phyloP scores from a whole-genome alignment of 2,329 filamentous ascomycete genomes.

The Endothia cerciana region DNA sequence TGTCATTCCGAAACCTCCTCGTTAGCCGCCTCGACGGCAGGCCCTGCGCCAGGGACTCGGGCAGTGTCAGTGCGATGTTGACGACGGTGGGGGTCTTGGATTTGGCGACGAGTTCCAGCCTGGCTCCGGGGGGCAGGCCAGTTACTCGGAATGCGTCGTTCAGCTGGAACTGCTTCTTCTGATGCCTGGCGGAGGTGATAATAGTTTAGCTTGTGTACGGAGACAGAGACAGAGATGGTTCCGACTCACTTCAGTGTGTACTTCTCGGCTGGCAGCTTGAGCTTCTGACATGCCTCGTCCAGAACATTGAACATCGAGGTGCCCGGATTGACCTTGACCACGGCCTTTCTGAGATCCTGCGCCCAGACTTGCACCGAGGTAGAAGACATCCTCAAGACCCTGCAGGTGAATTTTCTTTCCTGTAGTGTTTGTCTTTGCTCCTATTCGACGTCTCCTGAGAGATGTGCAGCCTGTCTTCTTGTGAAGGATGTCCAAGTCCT shows the following conservation, averaged over 20 bases:
- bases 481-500: background rate
- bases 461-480: background rate
- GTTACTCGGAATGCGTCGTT: slow-evolving; percentile 61
- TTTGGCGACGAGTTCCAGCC: slow-evolving; percentile 86
- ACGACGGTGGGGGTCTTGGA: slow-evolving; percentile 85
- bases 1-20: slow-evolving; percentile 86
- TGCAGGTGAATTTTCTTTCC: background rate
- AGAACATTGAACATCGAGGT: slow-evolving; percentile 85
- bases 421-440: background rate
- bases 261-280: slow-evolving; percentile 72
- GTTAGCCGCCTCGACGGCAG: slow-evolving; percentile 70
- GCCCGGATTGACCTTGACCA: slow-evolving; percentile 79
- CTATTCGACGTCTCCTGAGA: background rate
- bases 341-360: slow-evolving; percentile 74
- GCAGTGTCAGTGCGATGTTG: slow-evolving; percentile 85
- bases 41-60: slow-evolving; percentile 67
- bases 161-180: slow-evolving; percentile 73
- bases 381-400: slow-evolving; percentile 67
- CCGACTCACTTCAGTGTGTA: slow-evolving; percentile 76
- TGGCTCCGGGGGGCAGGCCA: slow-evolving; percentile 76
- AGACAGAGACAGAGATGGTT: background rate
- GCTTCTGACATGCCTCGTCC: slow-evolving; percentile 83
- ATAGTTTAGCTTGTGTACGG: slow-evolving; percentile 9
- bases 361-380: slow-evolving; percentile 80
- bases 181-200: slow-evolving; percentile 57